These are phyloP conservation scores for Eucalyptus grandis DNA, from an alignment of 345 rosid genomes.

Conservation along the genomic window DNA sequence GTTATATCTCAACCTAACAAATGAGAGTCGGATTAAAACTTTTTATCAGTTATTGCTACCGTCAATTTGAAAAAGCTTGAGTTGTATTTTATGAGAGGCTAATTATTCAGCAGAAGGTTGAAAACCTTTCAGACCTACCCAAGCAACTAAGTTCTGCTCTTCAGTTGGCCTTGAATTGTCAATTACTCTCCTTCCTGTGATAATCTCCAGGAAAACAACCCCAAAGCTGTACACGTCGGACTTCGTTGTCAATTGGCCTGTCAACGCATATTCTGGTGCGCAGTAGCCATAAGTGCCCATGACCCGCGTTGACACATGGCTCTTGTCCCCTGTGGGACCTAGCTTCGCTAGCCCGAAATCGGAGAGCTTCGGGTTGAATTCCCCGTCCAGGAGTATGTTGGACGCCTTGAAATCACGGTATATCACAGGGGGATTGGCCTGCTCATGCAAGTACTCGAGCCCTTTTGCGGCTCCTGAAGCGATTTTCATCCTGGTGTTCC, in stretches of 20 bases:
- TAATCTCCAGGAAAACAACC: slow-evolving; percentile 13
- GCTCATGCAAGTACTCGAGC: slow-evolving; percentile 12
- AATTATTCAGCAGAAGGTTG: background rate
- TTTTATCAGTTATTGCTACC: background rate
- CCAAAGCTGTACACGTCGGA: slow-evolving; percentile 18
- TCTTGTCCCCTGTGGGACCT: slow-evolving; percentile 11
- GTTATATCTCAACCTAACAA: background rate
- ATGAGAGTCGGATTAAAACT: background rate
- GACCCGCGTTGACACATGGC: slow-evolving; percentile 8
- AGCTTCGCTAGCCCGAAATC: slow-evolving; percentile 14
- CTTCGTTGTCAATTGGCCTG: slow-evolving; percentile 10
- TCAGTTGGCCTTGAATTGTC: slow-evolving; percentile 7
- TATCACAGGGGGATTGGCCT: slow-evolving; percentile 12
- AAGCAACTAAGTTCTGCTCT: slow-evolving; percentile 11
- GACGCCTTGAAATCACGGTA: slow-evolving; percentile 18
- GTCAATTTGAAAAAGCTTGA: background rate
- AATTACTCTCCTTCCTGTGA: slow-evolving; percentile 13
- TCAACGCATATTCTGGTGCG: slow-evolving; percentile 10
- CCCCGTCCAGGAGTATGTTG: slow-evolving; percentile 6
- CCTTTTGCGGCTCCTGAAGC: slow-evolving; percentile 13
- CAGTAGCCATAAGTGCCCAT: slow-evolving; percentile 20
- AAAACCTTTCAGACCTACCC: background rate
- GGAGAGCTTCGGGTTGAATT: slow-evolving; percentile 17
- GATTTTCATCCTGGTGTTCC: slow-evolving; percentile 12
- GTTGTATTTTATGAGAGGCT: background rate